These are phyloP conservation scores for Lentinula aciculospora DNA, from an alignment of 768 basidiomycete species.

Conservation along the genomic window DNA sequence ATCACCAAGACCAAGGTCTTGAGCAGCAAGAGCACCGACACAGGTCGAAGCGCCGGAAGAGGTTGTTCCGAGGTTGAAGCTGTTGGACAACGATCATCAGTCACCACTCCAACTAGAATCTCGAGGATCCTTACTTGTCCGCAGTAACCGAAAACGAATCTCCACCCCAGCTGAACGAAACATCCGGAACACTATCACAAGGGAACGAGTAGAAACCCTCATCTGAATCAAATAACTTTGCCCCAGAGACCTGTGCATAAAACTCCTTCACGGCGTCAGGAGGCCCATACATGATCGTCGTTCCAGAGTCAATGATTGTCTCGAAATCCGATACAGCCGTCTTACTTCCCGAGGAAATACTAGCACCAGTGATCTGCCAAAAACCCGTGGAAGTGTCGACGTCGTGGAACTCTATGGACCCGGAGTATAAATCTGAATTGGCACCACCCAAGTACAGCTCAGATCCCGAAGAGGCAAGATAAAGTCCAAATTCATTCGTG, in stretches of 20 bases:
- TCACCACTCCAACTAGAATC: neutral
- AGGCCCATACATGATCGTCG: conserved; percentile 26
- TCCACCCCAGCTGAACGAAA: conserved; percentile 33
- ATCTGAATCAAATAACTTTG: conserved; percentile 13
- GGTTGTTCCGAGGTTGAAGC: conserved; percentile 38
- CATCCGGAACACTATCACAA: conserved; percentile 18
- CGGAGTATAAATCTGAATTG: conserved; percentile 37
- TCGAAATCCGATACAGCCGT: conserved; percentile 12
- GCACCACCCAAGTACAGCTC: conserved; percentile 53
- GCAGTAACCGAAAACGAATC: conserved; percentile 38
- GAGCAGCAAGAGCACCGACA: conserved; percentile 28
- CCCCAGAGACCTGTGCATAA: conserved; percentile 20
- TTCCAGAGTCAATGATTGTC: conserved; percentile 33
- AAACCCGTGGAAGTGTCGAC: conserved; percentile 19
- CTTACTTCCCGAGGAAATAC: conserved; percentile 11
- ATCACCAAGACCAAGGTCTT: conserved; percentile 17
- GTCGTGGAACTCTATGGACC: conserved; percentile 27
- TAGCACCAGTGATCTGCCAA: conserved; percentile 20
- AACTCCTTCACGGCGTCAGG: conserved; percentile 14
- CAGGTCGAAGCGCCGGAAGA: conserved; percentile 25
- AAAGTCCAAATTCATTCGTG: conserved; percentile 37
- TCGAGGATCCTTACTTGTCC: conserved; percentile 10
- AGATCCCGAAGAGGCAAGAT: conserved; percentile 31
- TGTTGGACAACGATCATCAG: neutral
- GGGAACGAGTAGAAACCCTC: conserved; percentile 23